Percentiles rank a stretch among this genome's conserved stretches.
phyloP scores from a whole-genome alignment of 345 rosid genomes.

The Salix dunnii region DNA sequence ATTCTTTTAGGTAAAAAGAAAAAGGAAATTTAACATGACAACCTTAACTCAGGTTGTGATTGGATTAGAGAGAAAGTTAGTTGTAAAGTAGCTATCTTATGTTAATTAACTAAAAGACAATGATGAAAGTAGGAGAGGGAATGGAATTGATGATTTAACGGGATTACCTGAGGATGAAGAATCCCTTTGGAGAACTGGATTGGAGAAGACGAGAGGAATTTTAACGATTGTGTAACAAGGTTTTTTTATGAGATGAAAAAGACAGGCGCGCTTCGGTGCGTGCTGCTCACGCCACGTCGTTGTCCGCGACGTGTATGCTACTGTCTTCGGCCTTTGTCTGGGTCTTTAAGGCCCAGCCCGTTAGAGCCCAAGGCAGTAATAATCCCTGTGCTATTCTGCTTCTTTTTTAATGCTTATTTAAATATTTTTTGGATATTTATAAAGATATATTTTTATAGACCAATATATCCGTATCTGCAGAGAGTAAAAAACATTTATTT shows the following conservation, averaged over 20 bases:
- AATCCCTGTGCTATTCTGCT: too few relatives aligned
- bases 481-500: too few relatives aligned
- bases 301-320: background rate
- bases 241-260: background rate
- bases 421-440: too few relatives aligned
- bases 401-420: too few relatives aligned
- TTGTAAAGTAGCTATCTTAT: background rate
- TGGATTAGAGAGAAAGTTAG: background rate
- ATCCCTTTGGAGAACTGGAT: background rate
- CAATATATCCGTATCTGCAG: too few relatives aligned
- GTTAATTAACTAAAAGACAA: background rate
- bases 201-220: background rate
- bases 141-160: too few relatives aligned
- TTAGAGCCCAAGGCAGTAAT: too few relatives aligned
- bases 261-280: background rate
- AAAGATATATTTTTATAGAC: too few relatives aligned
- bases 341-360: background rate
- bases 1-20: background rate
- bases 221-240: background rate
- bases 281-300: conserved; percentile 8
- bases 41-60: background rate
- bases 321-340: background rate
- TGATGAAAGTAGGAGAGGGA: background rate
- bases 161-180: background rate
- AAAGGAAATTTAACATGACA: background rate